These are phyloP conservation scores for Plasmodium fragile DNA, from an alignment of 169 alveolate genomes.

Conservation along the genomic window DNA sequence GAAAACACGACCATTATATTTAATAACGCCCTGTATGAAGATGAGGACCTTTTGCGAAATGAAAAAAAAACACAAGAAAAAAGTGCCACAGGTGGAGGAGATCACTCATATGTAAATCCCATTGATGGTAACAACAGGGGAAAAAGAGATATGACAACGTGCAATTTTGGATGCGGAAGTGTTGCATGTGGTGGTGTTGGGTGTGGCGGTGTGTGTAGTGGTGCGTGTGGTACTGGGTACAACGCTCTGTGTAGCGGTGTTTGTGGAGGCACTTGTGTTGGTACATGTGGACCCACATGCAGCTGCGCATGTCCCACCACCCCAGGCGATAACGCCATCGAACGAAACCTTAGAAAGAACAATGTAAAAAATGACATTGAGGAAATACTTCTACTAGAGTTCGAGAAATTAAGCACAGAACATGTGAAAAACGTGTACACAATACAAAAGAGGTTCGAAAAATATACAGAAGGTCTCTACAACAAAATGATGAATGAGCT, in stretches of 20 bases:
- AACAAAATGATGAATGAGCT: conserved; percentile 2
- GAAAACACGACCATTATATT: background rate
- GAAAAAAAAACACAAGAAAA: background rate
- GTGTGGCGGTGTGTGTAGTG: background rate
- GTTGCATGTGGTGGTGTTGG: background rate
- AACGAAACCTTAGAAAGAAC: background rate
- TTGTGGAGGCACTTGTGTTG: background rate
- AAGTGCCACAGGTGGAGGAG: background rate
- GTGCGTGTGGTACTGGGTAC: background rate
- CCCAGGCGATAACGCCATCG: background rate
- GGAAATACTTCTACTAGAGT: conserved; percentile 27
- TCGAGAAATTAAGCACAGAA: conserved; percentile 19
- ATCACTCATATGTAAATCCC: background rate
- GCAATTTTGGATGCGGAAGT: background rate
- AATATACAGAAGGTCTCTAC: background rate
- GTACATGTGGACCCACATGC: background rate
- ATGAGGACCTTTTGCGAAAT: background rate
- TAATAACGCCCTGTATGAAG: background rate
- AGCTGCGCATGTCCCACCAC: background rate
- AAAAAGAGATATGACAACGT: background rate
- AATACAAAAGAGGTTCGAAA: background rate
- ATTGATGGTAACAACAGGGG: background rate
- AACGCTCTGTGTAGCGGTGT: background rate
- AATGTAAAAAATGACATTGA: conserved; percentile 38
- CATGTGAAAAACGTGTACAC: background rate